Evolutionary conservation across 768 basidiomycete species (phyloP).

Genomic region (Podaxis carcinomalis): DNA sequence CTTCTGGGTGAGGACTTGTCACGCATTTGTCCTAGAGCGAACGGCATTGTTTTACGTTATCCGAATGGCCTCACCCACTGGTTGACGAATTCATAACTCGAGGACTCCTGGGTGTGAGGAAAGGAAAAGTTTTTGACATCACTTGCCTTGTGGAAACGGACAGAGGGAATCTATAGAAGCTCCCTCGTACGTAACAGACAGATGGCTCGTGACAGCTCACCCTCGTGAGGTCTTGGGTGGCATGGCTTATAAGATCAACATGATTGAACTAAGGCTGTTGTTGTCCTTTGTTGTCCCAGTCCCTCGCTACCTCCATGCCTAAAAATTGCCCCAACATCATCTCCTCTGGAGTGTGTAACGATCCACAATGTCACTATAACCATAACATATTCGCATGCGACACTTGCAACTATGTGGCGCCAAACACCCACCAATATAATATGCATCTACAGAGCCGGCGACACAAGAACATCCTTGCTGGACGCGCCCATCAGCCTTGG

Average conservation of each 20-base stretch:
- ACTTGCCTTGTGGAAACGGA: too few species aligned
- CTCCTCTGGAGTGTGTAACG: conserved; percentile 30
- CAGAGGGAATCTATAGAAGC: background rate
- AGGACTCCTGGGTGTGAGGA: too few species aligned
- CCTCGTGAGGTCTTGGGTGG: background rate
- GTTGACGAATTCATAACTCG: too few species aligned
- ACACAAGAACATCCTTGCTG: conserved; percentile 2
- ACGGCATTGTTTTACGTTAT: too few species aligned
- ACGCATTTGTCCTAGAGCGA: too few species aligned
- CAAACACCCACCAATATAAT: conserved; percentile 16
- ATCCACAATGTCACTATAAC: conserved; percentile 22
- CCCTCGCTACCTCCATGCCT: background rate
- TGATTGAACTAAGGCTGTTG: background rate
- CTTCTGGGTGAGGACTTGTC: too few species aligned
- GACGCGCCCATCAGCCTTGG: conserved; percentile 26
- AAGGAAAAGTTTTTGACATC: too few species aligned
- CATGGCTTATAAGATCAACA: background rate
- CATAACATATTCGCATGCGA: conserved; percentile 39
- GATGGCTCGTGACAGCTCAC: background rate
- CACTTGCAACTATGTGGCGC: conserved; percentile 32
- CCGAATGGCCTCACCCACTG: too few species aligned
- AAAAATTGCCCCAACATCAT: conserved; percentile 25
- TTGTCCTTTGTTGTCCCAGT: background rate
- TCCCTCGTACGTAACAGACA: background rate
- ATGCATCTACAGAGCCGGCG: conserved; percentile 22